A percentile compares a stretch with the other conserved stretches of the same genome.
Evolutionary conservation across 371 early-diverging fungal genomes (phyloP).

Genomic region (Apophysomyces sp.): DNA sequence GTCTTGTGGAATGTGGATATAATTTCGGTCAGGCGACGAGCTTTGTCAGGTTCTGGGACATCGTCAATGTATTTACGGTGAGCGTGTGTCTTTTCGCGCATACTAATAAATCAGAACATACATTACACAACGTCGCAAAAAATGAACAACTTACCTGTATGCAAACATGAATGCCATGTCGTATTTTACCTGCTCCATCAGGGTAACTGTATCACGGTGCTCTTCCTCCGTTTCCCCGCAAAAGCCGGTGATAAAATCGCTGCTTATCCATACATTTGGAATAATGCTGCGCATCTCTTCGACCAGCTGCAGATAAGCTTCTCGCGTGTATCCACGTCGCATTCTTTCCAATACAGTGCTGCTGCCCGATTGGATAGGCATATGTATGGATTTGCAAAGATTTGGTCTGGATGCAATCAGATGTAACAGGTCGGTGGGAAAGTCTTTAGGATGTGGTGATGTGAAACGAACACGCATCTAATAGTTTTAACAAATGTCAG

Average conservation of each 20-base stretch:
- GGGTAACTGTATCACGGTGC: conserved; percentile 66
- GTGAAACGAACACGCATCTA: conserved; percentile 79
- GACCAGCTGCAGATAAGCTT: conserved; percentile 73
- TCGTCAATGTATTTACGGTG: conserved; percentile 70
- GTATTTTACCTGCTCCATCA: conserved; percentile 69
- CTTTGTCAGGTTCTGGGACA: conserved; percentile 63
- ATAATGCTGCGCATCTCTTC: conserved; percentile 62
- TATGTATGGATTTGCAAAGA: conserved; percentile 73
- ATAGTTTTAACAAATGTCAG: background rate
- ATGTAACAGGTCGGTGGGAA: conserved; percentile 70
- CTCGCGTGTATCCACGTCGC: conserved; percentile 78
- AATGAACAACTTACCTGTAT: conserved; percentile 45
- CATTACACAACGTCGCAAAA: too few relatives aligned
- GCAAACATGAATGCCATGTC: conserved; percentile 86
- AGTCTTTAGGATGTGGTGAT: conserved; percentile 84
- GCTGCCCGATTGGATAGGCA: conserved; percentile 79
- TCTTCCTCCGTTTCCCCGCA: conserved; percentile 83
- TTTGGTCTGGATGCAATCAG: conserved; percentile 68
- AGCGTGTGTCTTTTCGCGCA: conserved; percentile 79
- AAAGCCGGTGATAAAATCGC: conserved; percentile 79
- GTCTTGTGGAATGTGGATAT: conserved; percentile 63
- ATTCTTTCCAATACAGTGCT: conserved; percentile 66
- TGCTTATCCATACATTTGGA: conserved; percentile 73
- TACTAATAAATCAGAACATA: too few relatives aligned
- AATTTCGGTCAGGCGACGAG: conserved; percentile 63